Base-by-base conservation (phyloP, 176 grass and related monocot species). In the Musa beccarii region DNA sequence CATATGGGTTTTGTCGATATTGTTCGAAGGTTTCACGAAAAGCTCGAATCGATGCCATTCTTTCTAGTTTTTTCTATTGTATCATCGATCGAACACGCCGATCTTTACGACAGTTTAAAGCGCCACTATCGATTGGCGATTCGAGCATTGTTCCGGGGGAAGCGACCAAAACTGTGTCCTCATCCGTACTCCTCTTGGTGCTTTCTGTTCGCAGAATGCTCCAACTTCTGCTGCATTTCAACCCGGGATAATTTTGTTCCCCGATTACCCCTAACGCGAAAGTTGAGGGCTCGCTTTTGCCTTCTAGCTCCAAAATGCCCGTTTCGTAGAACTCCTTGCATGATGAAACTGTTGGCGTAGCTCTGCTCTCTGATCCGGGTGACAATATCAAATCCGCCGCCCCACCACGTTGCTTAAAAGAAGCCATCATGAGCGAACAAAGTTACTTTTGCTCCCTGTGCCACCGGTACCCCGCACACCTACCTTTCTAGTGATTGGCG, bases 361-460 rank as follows among this genome's bases (percentile, higher is more conserved):
- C 34, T 43, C 34, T 43, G 34, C 34, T 43, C 3, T 43, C 34
- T 43, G 34, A 5, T 43, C 6, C 63, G n/a, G n/a, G 12, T 62
- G 59, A 9, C 17, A 20, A 19, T 8, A 66, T 66, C n/a, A 66
- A 61, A 43, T 6, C 34, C 34, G 34, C 4, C 63, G 63, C 63
- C 63, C 63, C 63, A 66, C 63, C 63, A 66, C 63, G 63, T 66
- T 66, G 22, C 23, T 28, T 29, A 13, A 66, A 28, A 66, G 23
- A 66, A 66, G 63, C 11, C 22, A 66, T 66, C 24, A 66, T 66
- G 63, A 66, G 1, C 34, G 34, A 43, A 43, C 34, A 43, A 43
- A 43, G 34, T 43, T 5, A 6, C 34, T 43, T 43, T 43, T 43
- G 0, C 4, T 43, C 6, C 34, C 34, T 43, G 0, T 43, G 34